A percentile compares a stretch with the other conserved stretches of the same genome.
Conservation (phyloP, 2,329 filamentous ascomycete species). For the Diaporthe aspalathi region DNA sequence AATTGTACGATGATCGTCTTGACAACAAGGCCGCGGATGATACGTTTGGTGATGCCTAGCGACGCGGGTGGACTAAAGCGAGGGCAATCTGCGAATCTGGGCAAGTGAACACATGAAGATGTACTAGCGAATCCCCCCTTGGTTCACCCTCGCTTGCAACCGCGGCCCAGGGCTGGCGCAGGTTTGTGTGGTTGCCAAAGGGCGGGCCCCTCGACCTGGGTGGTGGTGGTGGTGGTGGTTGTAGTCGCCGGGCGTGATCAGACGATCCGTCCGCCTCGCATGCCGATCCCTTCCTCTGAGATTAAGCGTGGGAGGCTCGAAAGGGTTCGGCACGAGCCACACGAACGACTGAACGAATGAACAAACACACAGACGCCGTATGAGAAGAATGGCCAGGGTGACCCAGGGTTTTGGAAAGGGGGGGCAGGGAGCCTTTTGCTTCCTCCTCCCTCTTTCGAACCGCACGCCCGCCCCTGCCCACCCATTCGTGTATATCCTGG, state of each 20-base stretch:
- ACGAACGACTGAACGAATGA: no score
- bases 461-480: no score
- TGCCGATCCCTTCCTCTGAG: conserved; percentile 28
- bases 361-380: neutral
- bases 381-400: neutral
- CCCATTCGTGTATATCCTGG: no score
- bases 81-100: no score
- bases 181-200: neutral
- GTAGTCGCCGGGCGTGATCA: conserved; percentile 30
- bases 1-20: conserved; percentile 26
- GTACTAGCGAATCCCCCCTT: neutral
- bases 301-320: neutral
- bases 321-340: conserved; percentile 25
- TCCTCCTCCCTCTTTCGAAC: no score
- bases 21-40: neutral
- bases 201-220: conserved; percentile 20
- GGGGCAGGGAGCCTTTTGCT: neutral
- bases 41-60: neutral
- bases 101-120: neutral
- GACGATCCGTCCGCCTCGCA: conserved; percentile 32
- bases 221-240: conserved; percentile 15
- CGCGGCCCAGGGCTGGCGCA: conserved; percentile 6
- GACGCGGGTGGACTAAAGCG: no score
- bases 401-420: neutral
- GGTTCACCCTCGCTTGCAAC: neutral